Base-by-base conservation (phyloP, 1,284 basidiomycete species). In the Austroboletus novae-zelandiae region DNA sequence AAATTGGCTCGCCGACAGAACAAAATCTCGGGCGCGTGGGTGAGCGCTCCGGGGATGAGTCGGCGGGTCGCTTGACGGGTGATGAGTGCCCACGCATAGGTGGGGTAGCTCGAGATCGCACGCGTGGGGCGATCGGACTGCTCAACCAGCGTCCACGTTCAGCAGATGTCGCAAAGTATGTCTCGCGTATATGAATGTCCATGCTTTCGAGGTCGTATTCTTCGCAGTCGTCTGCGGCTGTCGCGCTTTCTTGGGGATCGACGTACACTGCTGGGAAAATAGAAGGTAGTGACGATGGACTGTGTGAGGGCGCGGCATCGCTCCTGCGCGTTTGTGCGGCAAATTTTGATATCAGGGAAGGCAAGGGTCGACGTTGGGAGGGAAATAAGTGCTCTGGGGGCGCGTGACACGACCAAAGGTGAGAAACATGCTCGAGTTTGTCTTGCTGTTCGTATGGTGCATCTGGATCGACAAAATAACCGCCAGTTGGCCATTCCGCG, bases 81-180 rank as follows among this genome's bases (percentile, higher is more conserved):
- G 64, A 69, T 2, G 76, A 75, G 55, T 71, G 50, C 8, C 59
- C 68, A 13, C 70, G 66, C 57, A 41, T 61, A 37, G 45, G 60
- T 52, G 39, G 57, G 47, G 40, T 54, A 2, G 42, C 37, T 25
- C 53, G 47, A 1, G 62, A 41, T 31, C 54, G 63, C 17, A 47
- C 45, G 17, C 55, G 55, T 17, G 64, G 27, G 1, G 70, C 65
- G 25, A 72, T 60, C 2, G 77, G 77, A 53, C 79, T 78, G 42
- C 65, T 76, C 55, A 70, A 67, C 78, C 78, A 80, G 43, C 71
- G 71, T 11, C 79, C 78, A 41, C 78, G 77, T 55, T 80, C 79
- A 4, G 75, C 71, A 41, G 78, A 80, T 15, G 71, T 71, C 35
- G 71, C 68, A 57, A 80, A 80, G 54, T 71, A 78, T 8, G 77